Evolutionary conservation across 768 basidiomycete genomes (phyloP).

Genomic region (Tubosaeta sp.): DNA sequence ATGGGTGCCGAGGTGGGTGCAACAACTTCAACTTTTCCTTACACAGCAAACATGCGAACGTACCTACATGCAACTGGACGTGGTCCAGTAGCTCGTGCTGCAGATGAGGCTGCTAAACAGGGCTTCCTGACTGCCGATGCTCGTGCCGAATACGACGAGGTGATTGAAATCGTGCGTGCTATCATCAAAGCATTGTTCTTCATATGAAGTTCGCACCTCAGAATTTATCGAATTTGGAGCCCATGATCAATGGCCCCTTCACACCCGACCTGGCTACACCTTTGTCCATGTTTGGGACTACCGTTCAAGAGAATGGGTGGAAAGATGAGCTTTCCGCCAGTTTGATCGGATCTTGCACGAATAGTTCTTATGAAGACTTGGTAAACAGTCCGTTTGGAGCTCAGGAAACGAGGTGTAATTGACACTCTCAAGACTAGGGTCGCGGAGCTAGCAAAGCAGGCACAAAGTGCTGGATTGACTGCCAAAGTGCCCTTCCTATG

Average conservation of each 20-base stretch:
- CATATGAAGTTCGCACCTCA: constrained; percentile 29
- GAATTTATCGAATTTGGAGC: constrained; percentile 87
- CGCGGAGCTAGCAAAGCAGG: constrained; percentile 87
- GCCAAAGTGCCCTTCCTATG: constrained; percentile 84
- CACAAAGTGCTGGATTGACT: constrained; percentile 74
- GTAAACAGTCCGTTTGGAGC: constrained; percentile 33
- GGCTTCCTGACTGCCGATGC: constrained; percentile 84
- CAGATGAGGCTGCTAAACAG: constrained; percentile 71
- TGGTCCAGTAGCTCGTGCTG: constrained; percentile 77
- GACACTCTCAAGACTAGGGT: constrained; percentile 67
- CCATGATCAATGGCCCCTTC: constrained; percentile 94
- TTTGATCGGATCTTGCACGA: constrained; percentile 98
- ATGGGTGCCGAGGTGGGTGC: constrained; percentile 99
- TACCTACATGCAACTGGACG: constrained; percentile 92
- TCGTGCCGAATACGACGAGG: constrained; percentile 89
- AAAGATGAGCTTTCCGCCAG: constrained; percentile 88
- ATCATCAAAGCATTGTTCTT: background rate
- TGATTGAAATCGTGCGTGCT: constrained; percentile 83
- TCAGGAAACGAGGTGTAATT: background rate
- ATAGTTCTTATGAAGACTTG: constrained; percentile 97
- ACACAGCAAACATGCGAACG: constrained; percentile 81
- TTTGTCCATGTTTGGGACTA: constrained; percentile 77
- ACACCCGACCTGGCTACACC: constrained; percentile 97
- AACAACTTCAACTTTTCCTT: constrained; percentile 98
- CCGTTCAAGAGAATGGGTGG: constrained; percentile 85